Base-by-base conservation (phyloP, 1,284 basidiomycete genomes). In the Leccinum fuscescens region DNA sequence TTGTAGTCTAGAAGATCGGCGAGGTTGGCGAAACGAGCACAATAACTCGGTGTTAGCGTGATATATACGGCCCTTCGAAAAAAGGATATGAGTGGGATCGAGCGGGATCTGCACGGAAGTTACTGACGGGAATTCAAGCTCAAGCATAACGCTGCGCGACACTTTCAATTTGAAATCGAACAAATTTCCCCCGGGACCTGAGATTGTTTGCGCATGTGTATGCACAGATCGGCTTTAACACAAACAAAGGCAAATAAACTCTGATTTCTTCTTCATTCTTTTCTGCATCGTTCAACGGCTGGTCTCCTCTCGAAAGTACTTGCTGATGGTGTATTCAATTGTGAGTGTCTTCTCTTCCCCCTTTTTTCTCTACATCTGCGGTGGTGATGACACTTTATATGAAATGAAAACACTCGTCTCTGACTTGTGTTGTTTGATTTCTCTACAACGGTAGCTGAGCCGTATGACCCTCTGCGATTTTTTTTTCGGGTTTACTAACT, bases 381-480 rank as follows among this genome's bases (percentile, higher is more conserved):
- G 70, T 68, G 59, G 65, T 78, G 78, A 80, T 80, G 78, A 80
- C 71, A 70, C 50, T 69, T 69, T 78, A 81, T 81, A 77, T 79
- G 79, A 22, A 22, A 22, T 70, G 82, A 83, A 76, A 68, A 64
- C 66, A 67, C 66, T 62, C 49, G 74, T 70, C 70, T 63, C 15
- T 62, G 69, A 70, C 69, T 63, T 64, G 68, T 70, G 68, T 60
- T 69, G 71, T 58, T 62, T 80, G 79, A 79, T 71, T 73, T 73
- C 71, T 76, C 79, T 83, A 82, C 82, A 82, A 82, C 82, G 81
- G 80, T 82, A 82, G 76, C 86, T 89, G 86, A 89, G 76, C 79
- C 65, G 64, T 63, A 64, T 27, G 15, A 24, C 46, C 35, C 3
- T 44, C 3, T n/a, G 12, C 29, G n/a, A 17, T 4, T 39, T 20